Conservation (phyloP, 768 basidiomycete species). For the Tulasnella sp. region DNA sequence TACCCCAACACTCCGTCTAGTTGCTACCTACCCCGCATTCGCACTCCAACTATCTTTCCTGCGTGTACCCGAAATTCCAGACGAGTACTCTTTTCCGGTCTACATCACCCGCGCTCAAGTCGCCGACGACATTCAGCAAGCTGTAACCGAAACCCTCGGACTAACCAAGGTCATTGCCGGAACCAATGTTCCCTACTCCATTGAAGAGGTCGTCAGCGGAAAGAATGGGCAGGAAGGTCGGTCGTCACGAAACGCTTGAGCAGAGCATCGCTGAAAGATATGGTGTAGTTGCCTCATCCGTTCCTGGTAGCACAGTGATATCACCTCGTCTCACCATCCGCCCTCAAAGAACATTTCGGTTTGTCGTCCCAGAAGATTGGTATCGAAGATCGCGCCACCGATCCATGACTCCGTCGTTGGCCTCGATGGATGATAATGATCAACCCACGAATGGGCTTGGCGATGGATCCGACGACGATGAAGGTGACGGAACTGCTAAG, state of each 20-base stretch:
- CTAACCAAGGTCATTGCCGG: constrained; percentile 63
- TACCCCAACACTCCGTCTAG: constrained; percentile 61
- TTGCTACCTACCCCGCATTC: constrained; percentile 63
- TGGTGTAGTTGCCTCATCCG: constrained; percentile 18
- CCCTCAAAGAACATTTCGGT: constrained; percentile 47
- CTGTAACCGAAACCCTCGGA: constrained; percentile 60
- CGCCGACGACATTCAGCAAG: constrained; percentile 51
- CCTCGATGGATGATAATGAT: constrained; percentile 25
- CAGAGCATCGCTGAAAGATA: neutral
- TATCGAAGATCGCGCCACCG: constrained; percentile 65
- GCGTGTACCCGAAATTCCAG: constrained; percentile 72
- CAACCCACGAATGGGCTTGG: constrained; percentile 51
- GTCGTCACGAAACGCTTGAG: constrained; percentile 31
- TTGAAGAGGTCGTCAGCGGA: constrained; percentile 64
- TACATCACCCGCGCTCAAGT: constrained; percentile 60
- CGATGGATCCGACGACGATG: constrained; percentile 44
- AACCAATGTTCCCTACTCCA: constrained; percentile 63
- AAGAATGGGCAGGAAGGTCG: constrained; percentile 50
- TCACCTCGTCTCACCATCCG: constrained; percentile 34
- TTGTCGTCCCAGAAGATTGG: constrained; percentile 78
- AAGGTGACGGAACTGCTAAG: constrained; percentile 62
- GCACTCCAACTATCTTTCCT: constrained; percentile 52
- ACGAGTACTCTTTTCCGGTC: constrained; percentile 60
- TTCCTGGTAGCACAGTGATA: constrained; percentile 24
- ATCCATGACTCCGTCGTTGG: constrained; percentile 31